A percentile compares a stretch with the other conserved stretches of the same genome.
Evolutionary conservation across 164 flowering plant genomes (phyloP).

Genomic region (Vitis labrusca): DNA sequence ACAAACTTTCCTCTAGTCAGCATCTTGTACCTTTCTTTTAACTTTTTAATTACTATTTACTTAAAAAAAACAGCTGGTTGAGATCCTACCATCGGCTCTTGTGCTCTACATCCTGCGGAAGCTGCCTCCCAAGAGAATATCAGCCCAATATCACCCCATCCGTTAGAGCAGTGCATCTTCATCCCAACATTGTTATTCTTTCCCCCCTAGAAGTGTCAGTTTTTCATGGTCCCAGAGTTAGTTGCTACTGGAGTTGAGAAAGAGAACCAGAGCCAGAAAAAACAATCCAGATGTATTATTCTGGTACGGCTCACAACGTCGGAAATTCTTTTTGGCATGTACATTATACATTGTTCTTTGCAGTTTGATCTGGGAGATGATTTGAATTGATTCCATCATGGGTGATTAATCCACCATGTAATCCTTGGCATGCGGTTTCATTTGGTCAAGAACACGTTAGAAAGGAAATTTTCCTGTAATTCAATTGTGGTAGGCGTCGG

Average conservation of each 20-base stretch:
- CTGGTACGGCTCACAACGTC: slow-evolving; percentile 15
- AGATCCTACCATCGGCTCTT: slow-evolving; percentile 89
- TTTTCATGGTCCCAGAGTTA: slow-evolving; percentile 15
- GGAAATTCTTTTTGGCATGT: slow-evolving; percentile 22
- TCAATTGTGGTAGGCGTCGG: slow-evolving; percentile 1
- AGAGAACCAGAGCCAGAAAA: slow-evolving; percentile 11
- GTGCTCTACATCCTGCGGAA: slow-evolving; percentile 91
- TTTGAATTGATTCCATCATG: slow-evolving; percentile 12
- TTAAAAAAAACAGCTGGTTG: slow-evolving; percentile 57
- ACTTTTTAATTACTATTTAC: neutral
- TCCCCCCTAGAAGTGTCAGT: neutral
- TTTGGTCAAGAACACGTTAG: slow-evolving; percentile 5
- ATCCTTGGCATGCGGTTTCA: neutral
- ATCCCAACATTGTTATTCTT: slow-evolving; percentile 4
- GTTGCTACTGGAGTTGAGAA: slow-evolving; percentile 16
- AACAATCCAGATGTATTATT: slow-evolving; percentile 10
- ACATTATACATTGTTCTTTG: slow-evolving; percentile 10
- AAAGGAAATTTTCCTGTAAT: slow-evolving; percentile 11
- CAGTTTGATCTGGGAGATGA: slow-evolving; percentile 5
- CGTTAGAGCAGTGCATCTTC: slow-evolving; percentile 29
- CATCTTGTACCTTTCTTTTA: neutral
- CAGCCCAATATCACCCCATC: slow-evolving; percentile 91
- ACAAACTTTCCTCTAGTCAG: neutral
- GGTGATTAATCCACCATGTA: slow-evolving; percentile 8
- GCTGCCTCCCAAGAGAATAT: slow-evolving; percentile 86